A percentile compares a stretch with the other conserved stretches of the same genome.
phyloP scores from a whole-genome alignment of 1,284 basidiomycete species.

The Ceratobasidium sp. region DNA sequence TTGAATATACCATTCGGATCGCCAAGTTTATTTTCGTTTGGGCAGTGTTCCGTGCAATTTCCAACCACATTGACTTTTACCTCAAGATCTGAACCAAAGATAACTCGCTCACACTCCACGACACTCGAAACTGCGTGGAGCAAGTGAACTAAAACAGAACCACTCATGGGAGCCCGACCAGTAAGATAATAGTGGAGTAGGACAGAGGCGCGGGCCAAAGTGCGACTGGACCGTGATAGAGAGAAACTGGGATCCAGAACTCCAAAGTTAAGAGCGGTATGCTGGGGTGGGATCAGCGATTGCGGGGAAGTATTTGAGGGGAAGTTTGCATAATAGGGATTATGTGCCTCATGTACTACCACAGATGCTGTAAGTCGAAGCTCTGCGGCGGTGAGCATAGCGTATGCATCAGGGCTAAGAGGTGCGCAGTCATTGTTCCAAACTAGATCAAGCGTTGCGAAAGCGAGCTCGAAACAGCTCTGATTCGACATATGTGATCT shows the following conservation, averaged over 20 bases:
- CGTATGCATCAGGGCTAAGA: slow-evolving; percentile 15
- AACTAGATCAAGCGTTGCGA: background rate
- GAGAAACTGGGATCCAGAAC: background rate
- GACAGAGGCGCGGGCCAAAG: background rate
- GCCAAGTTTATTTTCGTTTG: background rate
- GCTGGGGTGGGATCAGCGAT: background rate
- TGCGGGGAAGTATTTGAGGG: background rate
- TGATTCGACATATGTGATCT: too few relatives aligned
- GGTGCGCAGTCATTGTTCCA: background rate
- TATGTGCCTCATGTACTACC: background rate
- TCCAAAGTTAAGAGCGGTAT: background rate
- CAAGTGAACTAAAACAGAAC: background rate
- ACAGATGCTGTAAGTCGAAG: background rate
- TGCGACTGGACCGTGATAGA: slow-evolving; percentile 7
- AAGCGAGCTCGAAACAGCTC: background rate
- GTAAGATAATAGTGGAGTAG: background rate
- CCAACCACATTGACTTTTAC: slow-evolving; percentile 27
- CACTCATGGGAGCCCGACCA: background rate
- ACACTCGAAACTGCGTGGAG: slow-evolving; percentile 12
- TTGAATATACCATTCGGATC: slow-evolving; percentile 26
- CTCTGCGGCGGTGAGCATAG: slow-evolving; percentile 6
- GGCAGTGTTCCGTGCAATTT: background rate
- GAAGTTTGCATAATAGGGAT: background rate
- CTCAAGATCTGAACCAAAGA: background rate
- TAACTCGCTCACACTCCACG: background rate